These are phyloP conservation scores for Phytopythium helicoides DNA, from an alignment of 352 stramenopile species.

Conservation along the genomic window DNA sequence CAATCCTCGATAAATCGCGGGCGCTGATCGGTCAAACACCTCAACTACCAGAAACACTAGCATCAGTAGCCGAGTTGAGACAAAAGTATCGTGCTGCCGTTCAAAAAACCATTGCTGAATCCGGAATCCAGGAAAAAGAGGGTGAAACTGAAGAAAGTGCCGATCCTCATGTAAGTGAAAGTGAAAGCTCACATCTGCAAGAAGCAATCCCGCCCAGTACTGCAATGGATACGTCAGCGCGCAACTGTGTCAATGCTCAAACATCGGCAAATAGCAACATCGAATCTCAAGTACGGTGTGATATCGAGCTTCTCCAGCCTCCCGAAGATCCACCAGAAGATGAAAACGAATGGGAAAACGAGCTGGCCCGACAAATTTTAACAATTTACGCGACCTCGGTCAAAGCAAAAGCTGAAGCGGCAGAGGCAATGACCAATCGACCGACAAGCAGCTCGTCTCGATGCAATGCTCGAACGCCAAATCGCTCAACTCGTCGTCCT, in stretches of 20 bases:
- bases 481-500: neutral
- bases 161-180: neutral
- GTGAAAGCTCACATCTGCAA: too few species aligned
- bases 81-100: slow-evolving; percentile 7
- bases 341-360: slow-evolving; percentile 88
- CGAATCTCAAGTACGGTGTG: slow-evolving; percentile 10
- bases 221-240: too few species aligned
- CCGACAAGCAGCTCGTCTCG: neutral
- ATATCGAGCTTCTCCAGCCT: slow-evolving; percentile 57
- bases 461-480: neutral
- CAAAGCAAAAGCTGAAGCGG: slow-evolving; percentile 41
- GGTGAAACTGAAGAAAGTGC: neutral
- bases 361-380: slow-evolving; percentile 87
- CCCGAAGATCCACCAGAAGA: slow-evolving; percentile 49
- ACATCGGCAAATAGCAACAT: too few species aligned
- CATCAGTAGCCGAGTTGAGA: slow-evolving; percentile 34
- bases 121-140: neutral
- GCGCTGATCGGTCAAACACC: slow-evolving; percentile 25
- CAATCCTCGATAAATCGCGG: slow-evolving; percentile 52
- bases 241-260: too few species aligned
- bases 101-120: neutral
- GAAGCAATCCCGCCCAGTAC: too few species aligned
- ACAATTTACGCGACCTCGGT: slow-evolving; percentile 83
- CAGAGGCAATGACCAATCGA: neutral
- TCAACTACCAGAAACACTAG: slow-evolving; percentile 7